Evolutionary conservation across 2,329 filamentous ascomycete species (phyloP).

Genomic region (Didymella exigua): DNA sequence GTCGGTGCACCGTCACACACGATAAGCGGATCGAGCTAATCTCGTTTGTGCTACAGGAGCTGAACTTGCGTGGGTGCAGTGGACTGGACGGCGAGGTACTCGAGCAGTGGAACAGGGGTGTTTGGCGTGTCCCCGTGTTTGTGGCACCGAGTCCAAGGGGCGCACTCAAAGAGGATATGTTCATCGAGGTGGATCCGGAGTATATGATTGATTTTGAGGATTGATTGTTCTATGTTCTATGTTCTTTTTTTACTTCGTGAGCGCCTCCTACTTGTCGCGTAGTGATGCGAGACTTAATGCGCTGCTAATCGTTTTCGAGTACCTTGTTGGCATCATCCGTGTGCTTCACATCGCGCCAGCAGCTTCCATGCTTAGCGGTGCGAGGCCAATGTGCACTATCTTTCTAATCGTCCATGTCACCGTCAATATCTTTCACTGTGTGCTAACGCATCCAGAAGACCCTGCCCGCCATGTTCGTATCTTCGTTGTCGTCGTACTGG

Average conservation of each 20-base stretch:
- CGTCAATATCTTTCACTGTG: not conserved
- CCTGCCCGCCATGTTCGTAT: not conserved
- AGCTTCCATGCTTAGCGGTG: not conserved
- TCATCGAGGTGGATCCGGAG: constrained; percentile 44
- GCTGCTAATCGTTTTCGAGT: not conserved
- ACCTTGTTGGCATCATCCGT: not conserved
- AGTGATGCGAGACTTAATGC: not conserved
- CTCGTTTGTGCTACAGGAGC: constrained; percentile 23
- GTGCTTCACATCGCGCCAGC: not conserved
- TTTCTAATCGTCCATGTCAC: not conserved
- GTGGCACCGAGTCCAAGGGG: constrained; percentile 25
- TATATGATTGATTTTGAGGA: constrained; percentile 22
- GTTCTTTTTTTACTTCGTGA: not conserved
- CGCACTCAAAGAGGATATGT: constrained; percentile 4
- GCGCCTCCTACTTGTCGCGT: not conserved
- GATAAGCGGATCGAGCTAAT: constrained; percentile 25
- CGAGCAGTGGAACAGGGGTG: constrained; percentile 28
- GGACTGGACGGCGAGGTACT: constrained; percentile 27
- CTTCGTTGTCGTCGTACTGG: not conserved
- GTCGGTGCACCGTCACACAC: constrained; percentile 28
- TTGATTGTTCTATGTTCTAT: not conserved
- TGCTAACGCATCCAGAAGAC: not conserved
- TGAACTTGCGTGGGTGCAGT: constrained; percentile 37
- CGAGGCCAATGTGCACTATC: not conserved
- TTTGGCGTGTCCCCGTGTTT: constrained; percentile 35